Evolutionary conservation across 345 rosid species (phyloP), one percentile per base, ranked within the genome.

Genomic region (Gossypium herbaceum): DNA sequence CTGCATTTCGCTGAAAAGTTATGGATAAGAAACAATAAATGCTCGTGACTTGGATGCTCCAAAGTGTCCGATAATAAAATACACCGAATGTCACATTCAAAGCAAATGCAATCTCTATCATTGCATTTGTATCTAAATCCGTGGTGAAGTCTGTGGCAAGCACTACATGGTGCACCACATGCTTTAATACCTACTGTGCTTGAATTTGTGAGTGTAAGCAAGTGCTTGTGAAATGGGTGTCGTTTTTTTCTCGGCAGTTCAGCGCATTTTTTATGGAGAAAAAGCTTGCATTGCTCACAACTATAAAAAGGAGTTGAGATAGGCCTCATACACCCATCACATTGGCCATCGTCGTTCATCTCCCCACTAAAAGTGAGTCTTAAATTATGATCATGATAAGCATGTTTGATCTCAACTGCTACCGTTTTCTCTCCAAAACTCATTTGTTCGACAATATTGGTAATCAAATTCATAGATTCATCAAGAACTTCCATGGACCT

Each of bases 211-310:
- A 56, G 60, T 13, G 52, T 20, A 41, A 54, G 61, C 19, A 59
- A 22, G 34, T 78, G 79, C 15, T 34, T 47, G 68, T 78, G 81
- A 2, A 17, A 20, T 4, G 20, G 58, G 13, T 74, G 77, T 0
- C 22, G 39, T 71, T 74, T 78, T 43, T 16, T 60, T 4, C 41
- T 47, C 17, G 79, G 72, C 54, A 81, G 58, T 19, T 81, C 19
- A 25, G 74, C 81, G 15, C 84, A 81, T 52, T 9, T 6, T 51
- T 75, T 13, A 45, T 75, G 81, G 41, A 81, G 75, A 17, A 59
- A 34, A 7, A 67, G 78, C 22, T 9, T 65, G 24, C 79, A 72
- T 15, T 73, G 51, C 27, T 71, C 52, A 44, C 79, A 75, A 55
- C 1, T 25, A 58, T 75, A 81, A 29, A 29, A 29, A 45, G 52